Conservation (phyloP, 345 rosid species). For the Eucalyptus viminalis region DNA sequence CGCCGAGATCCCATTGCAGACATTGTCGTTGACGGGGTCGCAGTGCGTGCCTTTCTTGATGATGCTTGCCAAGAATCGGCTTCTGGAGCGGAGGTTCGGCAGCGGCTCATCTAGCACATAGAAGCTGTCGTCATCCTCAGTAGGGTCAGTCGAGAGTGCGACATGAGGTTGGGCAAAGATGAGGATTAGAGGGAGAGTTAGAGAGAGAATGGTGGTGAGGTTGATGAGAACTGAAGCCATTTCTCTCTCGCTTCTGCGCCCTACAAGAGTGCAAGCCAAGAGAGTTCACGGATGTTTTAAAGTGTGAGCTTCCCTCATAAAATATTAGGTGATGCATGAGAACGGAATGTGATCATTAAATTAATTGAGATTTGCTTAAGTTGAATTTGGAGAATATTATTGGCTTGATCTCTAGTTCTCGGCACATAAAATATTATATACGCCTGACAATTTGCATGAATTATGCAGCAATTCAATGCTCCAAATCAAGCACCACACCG, state of each 20-base stretch:
- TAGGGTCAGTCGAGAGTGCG: background rate
- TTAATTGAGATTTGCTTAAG: background rate
- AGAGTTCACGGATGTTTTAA: constrained; percentile 1
- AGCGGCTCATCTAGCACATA: constrained; percentile 23
- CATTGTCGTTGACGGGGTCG: background rate
- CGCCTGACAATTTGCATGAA: background rate
- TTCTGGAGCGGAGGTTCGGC: constrained; percentile 1
- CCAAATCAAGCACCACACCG: background rate
- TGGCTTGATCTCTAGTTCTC: background rate
- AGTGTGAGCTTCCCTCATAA: background rate
- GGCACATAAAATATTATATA: background rate
- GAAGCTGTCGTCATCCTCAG: constrained; percentile 6
- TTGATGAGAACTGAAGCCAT: constrained; percentile 6
- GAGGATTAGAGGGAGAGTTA: background rate
- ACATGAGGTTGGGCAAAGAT: background rate
- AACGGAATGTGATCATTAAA: background rate
- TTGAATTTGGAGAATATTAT: background rate
- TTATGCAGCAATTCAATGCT: background rate
- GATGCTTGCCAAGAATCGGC: constrained; percentile 9
- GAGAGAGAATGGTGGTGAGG: constrained; percentile 7
- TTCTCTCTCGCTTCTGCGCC: no score
- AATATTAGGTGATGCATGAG: constrained; percentile 2
- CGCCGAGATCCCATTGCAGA: constrained; percentile 43
- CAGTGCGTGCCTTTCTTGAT: constrained; percentile 44
- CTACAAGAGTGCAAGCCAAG: background rate